These are phyloP conservation scores for Neurospora sp. DNA, from an alignment of 495 filamentous ascomycete species.

Conservation along the genomic window DNA sequence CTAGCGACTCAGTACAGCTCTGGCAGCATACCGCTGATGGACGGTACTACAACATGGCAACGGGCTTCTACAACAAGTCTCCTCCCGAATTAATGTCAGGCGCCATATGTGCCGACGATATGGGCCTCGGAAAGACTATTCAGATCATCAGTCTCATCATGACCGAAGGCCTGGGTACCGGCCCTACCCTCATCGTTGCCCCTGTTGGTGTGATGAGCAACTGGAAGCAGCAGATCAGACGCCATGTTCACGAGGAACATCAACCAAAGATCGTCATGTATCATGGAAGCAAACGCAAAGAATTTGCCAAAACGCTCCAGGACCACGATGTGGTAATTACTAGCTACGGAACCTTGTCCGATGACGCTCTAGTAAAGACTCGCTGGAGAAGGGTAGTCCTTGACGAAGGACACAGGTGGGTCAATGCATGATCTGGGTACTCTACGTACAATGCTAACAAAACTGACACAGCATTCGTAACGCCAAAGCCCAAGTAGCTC, in stretches of 20 bases:
- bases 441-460: neutral
- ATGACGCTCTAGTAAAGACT: conserved; percentile 49
- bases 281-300: conserved; percentile 54
- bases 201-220: conserved; percentile 89
- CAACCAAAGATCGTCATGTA: conserved; percentile 61
- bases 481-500: conserved; percentile 56
- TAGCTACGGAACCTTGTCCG: conserved; percentile 58
- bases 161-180: conserved; percentile 42
- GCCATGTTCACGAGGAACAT: conserved; percentile 54
- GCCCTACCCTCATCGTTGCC: conserved; percentile 63
- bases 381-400: conserved; percentile 76
- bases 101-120: conserved; percentile 85
- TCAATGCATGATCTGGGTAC: neutral
- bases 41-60: conserved; percentile 65
- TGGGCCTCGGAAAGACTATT: conserved; percentile 90
- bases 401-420: conserved; percentile 64
- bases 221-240: conserved; percentile 73
- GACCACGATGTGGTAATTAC: conserved; percentile 71
- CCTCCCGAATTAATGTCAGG: conserved; percentile 61
- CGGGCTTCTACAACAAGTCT: conserved; percentile 51
- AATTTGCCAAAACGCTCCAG: conserved; percentile 43
- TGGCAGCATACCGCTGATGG: conserved; percentile 55
- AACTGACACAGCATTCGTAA: conserved; percentile 54
- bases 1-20: conserved; percentile 61
- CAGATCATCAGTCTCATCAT: conserved; percentile 78